These are phyloP conservation scores for Tilletia indica DNA, from an alignment of 1,284 basidiomycete species.

Conservation along the genomic window DNA sequence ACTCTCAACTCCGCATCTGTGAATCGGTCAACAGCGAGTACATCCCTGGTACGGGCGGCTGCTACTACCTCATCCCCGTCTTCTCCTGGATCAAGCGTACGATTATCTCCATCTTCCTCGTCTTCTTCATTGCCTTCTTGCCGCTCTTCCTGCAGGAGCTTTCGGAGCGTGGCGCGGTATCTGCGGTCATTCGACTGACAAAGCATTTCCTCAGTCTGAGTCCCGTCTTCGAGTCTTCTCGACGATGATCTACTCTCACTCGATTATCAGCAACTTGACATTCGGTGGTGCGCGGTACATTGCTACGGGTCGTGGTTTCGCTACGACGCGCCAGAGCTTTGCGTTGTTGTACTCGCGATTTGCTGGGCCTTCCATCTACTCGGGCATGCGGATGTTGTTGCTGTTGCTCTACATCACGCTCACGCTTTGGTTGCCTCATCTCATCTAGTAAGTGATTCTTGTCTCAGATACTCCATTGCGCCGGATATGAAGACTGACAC, in stretches of 20 bases:
- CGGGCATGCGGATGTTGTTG: slow-evolving; percentile 51
- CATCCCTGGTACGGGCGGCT: slow-evolving; percentile 50
- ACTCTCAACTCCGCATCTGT: slow-evolving; percentile 51
- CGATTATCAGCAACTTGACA: slow-evolving; percentile 55
- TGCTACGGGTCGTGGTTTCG: slow-evolving; percentile 55
- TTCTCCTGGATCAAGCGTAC: slow-evolving; percentile 56
- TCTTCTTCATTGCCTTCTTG: slow-evolving; percentile 57
- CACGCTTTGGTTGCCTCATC: slow-evolving; percentile 55
- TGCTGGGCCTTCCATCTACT: slow-evolving; percentile 55
- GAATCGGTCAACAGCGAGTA: slow-evolving; percentile 51
- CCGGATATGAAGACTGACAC: neutral
- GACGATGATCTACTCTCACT: slow-evolving; percentile 55
- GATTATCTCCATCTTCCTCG: slow-evolving; percentile 55
- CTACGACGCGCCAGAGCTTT: slow-evolving; percentile 53
- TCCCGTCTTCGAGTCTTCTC: slow-evolving; percentile 56
- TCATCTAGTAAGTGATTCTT: slow-evolving; percentile 45
- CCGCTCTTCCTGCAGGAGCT: slow-evolving; percentile 55
- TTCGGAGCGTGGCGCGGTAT: slow-evolving; percentile 53
- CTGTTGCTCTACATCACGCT: slow-evolving; percentile 54
- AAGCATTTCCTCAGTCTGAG: slow-evolving; percentile 55
- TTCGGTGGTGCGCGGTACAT: slow-evolving; percentile 57
- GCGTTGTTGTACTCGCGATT: slow-evolving; percentile 55
- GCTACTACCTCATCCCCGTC: slow-evolving; percentile 55
- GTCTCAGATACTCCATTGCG: neutral
- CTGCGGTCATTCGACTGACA: slow-evolving; percentile 51